These are phyloP conservation scores for Cyclotella choctawhatcheeana DNA, from an alignment of 108 stramenopile species.

Conservation along the genomic window DNA sequence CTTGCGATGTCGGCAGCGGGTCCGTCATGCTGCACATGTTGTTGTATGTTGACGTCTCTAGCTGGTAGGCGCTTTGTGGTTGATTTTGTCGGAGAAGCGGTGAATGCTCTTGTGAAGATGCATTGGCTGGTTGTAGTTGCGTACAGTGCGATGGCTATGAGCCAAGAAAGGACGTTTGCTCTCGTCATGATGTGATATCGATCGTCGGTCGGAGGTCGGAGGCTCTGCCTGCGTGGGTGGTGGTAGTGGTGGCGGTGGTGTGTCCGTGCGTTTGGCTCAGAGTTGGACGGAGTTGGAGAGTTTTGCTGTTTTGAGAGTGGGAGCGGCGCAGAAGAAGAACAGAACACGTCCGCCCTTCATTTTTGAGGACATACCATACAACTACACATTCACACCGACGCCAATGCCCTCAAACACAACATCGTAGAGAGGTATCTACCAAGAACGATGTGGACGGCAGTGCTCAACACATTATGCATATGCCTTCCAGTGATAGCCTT, in stretches of 20 bases:
- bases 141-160: neutral
- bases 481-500: constrained; percentile 21
- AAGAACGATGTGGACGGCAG: constrained; percentile 1
- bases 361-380: no score
- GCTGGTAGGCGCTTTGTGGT: neutral
- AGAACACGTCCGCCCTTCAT: no score
- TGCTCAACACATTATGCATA: constrained; percentile 19
- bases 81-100: neutral
- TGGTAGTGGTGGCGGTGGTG: no score
- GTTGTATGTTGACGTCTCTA: no score
- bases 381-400: no score
- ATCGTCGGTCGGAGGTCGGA: neutral
- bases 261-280: no score
- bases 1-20: constrained; percentile 1
- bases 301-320: no score
- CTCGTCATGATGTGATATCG: neutral
- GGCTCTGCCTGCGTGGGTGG: no score
- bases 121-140: neutral
- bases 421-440: neutral
- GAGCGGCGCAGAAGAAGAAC: no score
- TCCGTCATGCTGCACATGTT: no score
- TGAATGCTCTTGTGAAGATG: neutral
- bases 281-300: no score
- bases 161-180: neutral
- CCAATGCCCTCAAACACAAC: no score